Base-by-base conservation (phyloP, 768 basidiomycete species). In the Tylopilus vinaceipallidus region DNA sequence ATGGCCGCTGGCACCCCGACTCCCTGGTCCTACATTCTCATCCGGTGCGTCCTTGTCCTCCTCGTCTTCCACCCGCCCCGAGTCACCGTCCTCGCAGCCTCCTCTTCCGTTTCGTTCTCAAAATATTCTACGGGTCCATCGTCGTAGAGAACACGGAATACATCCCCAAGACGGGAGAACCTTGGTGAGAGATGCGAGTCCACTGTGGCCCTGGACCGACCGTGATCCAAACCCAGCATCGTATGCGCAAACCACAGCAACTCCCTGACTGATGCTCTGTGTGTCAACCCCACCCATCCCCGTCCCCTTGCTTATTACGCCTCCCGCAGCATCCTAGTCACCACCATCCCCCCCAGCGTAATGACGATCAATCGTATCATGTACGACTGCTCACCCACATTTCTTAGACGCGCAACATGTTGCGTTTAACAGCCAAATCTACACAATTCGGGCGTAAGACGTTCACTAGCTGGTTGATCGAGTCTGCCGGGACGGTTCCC, bases 391-490 rank as follows among this genome's bases (percentile, higher is more conserved):
- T 52, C 44, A 53, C 34, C 19, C 40, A 27, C 40, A 16, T 47
- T 10, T 36, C 33, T 27, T 61, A 90, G 88, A 79, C 75, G 55
- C 86, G 91, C 26, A 83, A 84, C 57, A 82, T 91, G 75, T 68
- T 95, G 6, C 83, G 91, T 12, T 70, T 95, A 35, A 95, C 92
- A 0, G 92, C 92, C 11, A 95, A 95, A 63, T 79, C 89, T 34
- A 90, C 91, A 0, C 86, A 88, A 57, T 95, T 95, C 59, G 88
- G 90, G 3, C 83, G 77, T 36, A 79, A 66, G 55, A 94, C 90
- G 3, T 91, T 95, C 66, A 91, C 88, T 8, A 89, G 86, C 54
- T 93, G 92, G 91, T 76, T 95, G 17, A 91, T 95, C 42, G 90
- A 93, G 65, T 83, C 84, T 16, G 87, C 88, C 10, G 93, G 92